phyloP scores from a whole-genome alignment of 805 yeast species.

The Saccharomyces paradoxus region DNA sequence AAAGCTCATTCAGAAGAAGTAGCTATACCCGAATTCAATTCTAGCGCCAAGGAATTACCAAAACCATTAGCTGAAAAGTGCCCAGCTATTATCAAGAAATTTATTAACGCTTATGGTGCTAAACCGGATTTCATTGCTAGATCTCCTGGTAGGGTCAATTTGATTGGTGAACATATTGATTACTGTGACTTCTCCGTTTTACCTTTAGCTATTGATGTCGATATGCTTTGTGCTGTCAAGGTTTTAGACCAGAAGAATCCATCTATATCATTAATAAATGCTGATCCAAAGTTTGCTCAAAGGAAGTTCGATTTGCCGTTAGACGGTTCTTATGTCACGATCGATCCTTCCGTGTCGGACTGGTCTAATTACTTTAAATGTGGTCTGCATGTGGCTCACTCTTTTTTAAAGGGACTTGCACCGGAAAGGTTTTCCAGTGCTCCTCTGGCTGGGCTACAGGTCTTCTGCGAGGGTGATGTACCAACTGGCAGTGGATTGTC shows the following conservation, averaged over 20 bases:
- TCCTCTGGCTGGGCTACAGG: constrained; percentile 40
- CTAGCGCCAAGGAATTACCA: too few relatives aligned
- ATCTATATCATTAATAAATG: constrained; percentile 31
- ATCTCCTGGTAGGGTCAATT: constrained; percentile 70
- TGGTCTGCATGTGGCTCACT: constrained; percentile 52
- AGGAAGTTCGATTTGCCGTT: constrained; percentile 34
- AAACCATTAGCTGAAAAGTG: too few relatives aligned
- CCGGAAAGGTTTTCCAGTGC: constrained; percentile 25
- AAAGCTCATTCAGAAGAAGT: background rate
- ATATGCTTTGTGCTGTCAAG: constrained; percentile 48
- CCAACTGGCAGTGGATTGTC: constrained; percentile 69
- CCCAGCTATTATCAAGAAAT: too few relatives aligned
- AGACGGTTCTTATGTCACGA: constrained; percentile 35
- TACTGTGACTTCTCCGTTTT: constrained; percentile 58
- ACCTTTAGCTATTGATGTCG: constrained; percentile 66
- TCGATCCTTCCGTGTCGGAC: constrained; percentile 42
- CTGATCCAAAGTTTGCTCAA: constrained; percentile 30
- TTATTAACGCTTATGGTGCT: constrained; percentile 22
- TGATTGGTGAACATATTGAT: constrained; percentile 71
- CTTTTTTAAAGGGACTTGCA: constrained; percentile 33
- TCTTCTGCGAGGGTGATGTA: constrained; percentile 53
- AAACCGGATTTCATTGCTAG: constrained; percentile 41
- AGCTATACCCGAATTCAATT: constrained; percentile 4
- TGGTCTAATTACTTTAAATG: constrained; percentile 70
- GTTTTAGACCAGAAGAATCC: constrained; percentile 20